A percentile compares a stretch with the other conserved stretches of the same genome.
Conservation (phyloP, 345 rosid genomes). For the Anastatica hierochuntica region DNA sequence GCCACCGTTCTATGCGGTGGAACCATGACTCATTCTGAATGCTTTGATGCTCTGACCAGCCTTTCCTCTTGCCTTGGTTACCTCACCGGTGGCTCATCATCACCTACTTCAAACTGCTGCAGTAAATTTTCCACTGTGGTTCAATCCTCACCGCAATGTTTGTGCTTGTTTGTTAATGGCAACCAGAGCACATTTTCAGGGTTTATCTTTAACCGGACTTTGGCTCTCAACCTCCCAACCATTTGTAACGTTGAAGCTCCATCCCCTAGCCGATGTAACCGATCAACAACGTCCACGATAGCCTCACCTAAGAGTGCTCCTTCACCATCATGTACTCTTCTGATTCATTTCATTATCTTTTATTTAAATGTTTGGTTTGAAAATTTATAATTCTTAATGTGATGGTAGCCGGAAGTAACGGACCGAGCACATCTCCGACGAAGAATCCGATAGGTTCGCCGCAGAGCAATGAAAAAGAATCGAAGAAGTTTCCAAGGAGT, state of each 20-base stretch:
- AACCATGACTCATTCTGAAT: slow-evolving; percentile 26
- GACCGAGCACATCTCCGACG: too few relatives aligned
- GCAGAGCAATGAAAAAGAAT: not conserved
- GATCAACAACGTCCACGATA: not conserved
- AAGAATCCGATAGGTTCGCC: too few relatives aligned
- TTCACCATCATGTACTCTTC: slow-evolving; percentile 10
- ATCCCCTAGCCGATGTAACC: not conserved
- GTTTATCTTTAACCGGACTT: slow-evolving; percentile 41
- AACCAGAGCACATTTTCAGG: slow-evolving; percentile 20
- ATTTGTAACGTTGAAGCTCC: not conserved
- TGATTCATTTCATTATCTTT: too few relatives aligned
- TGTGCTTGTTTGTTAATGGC: slow-evolving; percentile 37
- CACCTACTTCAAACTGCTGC: slow-evolving; percentile 50
- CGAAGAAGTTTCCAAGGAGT: not conserved
- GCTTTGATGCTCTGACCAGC: slow-evolving; percentile 26
- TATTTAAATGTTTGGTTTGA: too few relatives aligned
- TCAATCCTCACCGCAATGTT: slow-evolving; percentile 41
- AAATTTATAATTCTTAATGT: too few relatives aligned
- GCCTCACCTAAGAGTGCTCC: not conserved
- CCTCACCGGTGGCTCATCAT: slow-evolving; percentile 36
- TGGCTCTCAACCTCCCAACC: slow-evolving; percentile 41
- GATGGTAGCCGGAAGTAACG: too few relatives aligned
- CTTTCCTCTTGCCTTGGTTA: slow-evolving; percentile 38
- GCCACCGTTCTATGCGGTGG: slow-evolving; percentile 5
- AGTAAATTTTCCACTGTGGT: slow-evolving; percentile 33